Evolutionary conservation across 2,329 filamentous ascomycete genomes (phyloP), one percentile per base, ranked within the genome.

Genomic region (Mycosphaerella sp.): DNA sequence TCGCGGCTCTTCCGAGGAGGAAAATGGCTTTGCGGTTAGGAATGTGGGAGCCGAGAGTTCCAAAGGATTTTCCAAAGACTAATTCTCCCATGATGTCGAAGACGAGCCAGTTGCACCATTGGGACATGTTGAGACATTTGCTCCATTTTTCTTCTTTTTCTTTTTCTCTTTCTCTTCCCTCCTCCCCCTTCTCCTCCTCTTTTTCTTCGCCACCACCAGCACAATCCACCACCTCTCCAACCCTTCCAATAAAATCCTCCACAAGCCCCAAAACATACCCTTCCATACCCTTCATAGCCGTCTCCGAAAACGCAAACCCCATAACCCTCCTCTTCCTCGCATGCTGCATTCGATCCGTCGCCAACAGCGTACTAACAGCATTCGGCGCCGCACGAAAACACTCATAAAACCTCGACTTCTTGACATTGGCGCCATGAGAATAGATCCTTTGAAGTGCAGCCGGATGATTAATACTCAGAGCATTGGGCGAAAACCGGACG

Each of bases 31-130:
- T 69, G 12, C 75, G 65, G 43, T 64, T 64, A 48, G 66, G 60
- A 10, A 60, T 54, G 45, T 55, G 54, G 2, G 55, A 55, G 2
- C 61, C 59, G 1, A 66, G 56, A 1, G 59, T 66, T n/a, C 59
- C 63, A 40, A 66, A 66, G 0, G 63, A 62, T n/a, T 58, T 54
- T 2, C 73, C 73, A 59, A 76, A 74, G 26, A 70, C 71, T 17
- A 77, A 60, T 55, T 78, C 75, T 10, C 74, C 75, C 72, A 80
- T 78, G 53, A 79, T 73, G 54, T 80, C 77, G 56, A 79, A 75
- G 9, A 74, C 71, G 38, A 78, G 62, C 66, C 71, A 77, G 54
- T 73, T 63, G 51, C 54, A 61, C 61, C 61, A 62, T 12, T 50
- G 43, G 10, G 61, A 58, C 55, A 65, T 59, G 21, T 65, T 60